These are phyloP conservation scores for Gomphus bonarii DNA, from an alignment of 1,284 basidiomycete species.

Conservation along the genomic window DNA sequence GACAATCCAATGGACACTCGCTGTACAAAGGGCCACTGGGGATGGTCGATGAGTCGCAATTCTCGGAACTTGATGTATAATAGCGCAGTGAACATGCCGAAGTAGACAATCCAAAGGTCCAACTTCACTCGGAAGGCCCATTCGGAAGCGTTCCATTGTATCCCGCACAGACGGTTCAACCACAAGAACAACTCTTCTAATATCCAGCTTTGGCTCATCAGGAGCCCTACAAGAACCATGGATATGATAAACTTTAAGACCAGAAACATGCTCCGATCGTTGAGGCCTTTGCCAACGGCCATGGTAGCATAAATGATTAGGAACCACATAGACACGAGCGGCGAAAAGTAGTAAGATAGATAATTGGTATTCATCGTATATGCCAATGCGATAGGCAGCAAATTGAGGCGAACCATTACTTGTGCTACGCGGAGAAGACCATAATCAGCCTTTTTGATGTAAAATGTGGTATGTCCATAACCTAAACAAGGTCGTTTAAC, in stretches of 20 bases:
- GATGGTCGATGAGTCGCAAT: slow-evolving; percentile 56
- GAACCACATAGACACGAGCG: slow-evolving; percentile 77
- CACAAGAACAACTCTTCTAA: slow-evolving; percentile 55
- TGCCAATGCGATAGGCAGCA: slow-evolving; percentile 70
- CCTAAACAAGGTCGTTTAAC: slow-evolving; percentile 42
- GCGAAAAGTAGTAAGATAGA: slow-evolving; percentile 81
- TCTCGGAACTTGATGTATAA: slow-evolving; percentile 71
- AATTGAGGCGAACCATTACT: slow-evolving; percentile 73
- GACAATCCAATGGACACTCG: slow-evolving; percentile 41
- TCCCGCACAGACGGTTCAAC: slow-evolving; percentile 55
- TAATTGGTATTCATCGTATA: slow-evolving; percentile 90
- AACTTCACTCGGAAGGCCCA: slow-evolving; percentile 82
- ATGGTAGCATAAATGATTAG: slow-evolving; percentile 78
- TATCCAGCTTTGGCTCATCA: slow-evolving; percentile 57
- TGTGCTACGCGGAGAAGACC: slow-evolving; percentile 65
- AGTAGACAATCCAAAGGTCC: slow-evolving; percentile 82
- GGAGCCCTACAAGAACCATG: slow-evolving; percentile 48
- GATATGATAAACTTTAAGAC: slow-evolving; percentile 61
- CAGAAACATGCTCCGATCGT: slow-evolving; percentile 60
- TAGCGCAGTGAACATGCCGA: slow-evolving; percentile 73
- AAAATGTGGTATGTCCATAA: slow-evolving; percentile 67
- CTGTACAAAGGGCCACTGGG: slow-evolving; percentile 47
- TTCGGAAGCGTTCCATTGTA: slow-evolving; percentile 76
- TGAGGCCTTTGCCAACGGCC: slow-evolving; percentile 59
- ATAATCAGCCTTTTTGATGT: slow-evolving; percentile 81